These are phyloP conservation scores for Rhizoctonia solani DNA, from an alignment of 1,284 basidiomycete species.

Conservation along the genomic window DNA sequence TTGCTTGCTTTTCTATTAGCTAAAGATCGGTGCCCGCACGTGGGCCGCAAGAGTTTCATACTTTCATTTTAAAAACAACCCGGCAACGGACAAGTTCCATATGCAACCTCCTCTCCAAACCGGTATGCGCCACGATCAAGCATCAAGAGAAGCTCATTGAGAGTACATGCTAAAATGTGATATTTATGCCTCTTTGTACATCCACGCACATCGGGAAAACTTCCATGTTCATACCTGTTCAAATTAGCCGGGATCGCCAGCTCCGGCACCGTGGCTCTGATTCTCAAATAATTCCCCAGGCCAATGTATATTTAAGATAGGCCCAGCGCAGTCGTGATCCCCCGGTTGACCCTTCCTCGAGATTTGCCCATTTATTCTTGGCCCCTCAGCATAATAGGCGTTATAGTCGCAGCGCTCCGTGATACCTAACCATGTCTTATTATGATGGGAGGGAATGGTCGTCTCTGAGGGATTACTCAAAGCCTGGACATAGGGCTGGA, in stretches of 20 bases:
- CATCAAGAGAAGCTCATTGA: too few relatives aligned
- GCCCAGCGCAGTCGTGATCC: too few relatives aligned
- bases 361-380: neutral
- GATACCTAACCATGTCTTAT: neutral
- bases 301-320: neutral
- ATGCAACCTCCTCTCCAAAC: too few relatives aligned
- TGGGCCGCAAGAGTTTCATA: neutral
- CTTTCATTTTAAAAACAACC: neutral
- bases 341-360: too few relatives aligned
- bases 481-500: neutral
- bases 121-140: too few relatives aligned
- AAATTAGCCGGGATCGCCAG: neutral
- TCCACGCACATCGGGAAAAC: conserved; percentile 5
- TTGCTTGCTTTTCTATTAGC: neutral
- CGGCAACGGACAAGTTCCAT: neutral
- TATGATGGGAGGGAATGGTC: conserved; percentile 1
- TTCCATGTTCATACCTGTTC: conserved; percentile 5
- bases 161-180: too few relatives aligned
- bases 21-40: neutral
- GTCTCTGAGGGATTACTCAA: conserved; percentile 2
- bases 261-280: neutral
- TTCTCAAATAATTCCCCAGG: neutral
- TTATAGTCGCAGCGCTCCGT: neutral
- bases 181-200: neutral
- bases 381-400: neutral